A percentile compares a stretch with the other conserved stretches of the same genome.
These are phyloP conservation scores for Colletotrichum agaves DNA, from an alignment of 2,329 filamentous ascomycete genomes.

Conservation along the genomic window DNA sequence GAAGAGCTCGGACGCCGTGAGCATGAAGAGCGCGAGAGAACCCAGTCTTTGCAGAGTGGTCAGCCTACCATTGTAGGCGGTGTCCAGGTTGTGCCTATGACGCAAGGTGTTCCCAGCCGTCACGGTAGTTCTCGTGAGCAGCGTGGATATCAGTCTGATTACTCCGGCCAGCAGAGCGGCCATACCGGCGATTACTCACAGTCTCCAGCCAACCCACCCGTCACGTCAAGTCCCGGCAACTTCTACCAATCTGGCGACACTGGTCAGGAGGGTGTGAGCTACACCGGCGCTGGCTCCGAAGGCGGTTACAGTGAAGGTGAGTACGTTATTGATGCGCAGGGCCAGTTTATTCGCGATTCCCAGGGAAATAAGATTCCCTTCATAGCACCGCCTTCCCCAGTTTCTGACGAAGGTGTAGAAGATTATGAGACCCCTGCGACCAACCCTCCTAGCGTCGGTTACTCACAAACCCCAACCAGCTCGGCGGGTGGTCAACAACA, in stretches of 20 bases:
- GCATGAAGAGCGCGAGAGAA: slow-evolving; percentile 91
- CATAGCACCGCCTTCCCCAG: slow-evolving; percentile 56
- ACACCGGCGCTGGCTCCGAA: slow-evolving; percentile 59
- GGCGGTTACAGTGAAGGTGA: slow-evolving; percentile 76
- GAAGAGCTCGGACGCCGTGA: slow-evolving; percentile 94
- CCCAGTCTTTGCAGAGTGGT: slow-evolving; percentile 85
- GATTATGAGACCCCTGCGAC: slow-evolving; percentile 67
- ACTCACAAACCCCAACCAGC: slow-evolving; percentile 45
- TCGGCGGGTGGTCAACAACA: slow-evolving; percentile 47
- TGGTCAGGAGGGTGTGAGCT: slow-evolving; percentile 29
- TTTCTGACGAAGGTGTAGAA: slow-evolving; percentile 64
- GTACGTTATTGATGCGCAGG: slow-evolving; percentile 72
- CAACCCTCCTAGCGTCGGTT: slow-evolving; percentile 47
- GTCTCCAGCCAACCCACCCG: slow-evolving; percentile 55
- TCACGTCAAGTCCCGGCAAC: slow-evolving; percentile 43
- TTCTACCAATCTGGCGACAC: slow-evolving; percentile 39
- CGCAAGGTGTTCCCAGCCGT: slow-evolving; percentile 72
- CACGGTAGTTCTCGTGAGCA: slow-evolving; percentile 58
- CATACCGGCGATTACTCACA: slow-evolving; percentile 53
- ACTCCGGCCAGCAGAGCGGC: slow-evolving; percentile 42
- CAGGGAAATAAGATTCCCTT: slow-evolving; percentile 69
- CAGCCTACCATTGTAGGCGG: slow-evolving; percentile 90
- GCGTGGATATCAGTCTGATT: slow-evolving; percentile 42
- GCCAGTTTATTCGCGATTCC: slow-evolving; percentile 69
- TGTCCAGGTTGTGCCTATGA: slow-evolving; percentile 95